Evolutionary conservation across 768 basidiomycete species (phyloP).

Genomic region (Megacollybia marginata): DNA sequence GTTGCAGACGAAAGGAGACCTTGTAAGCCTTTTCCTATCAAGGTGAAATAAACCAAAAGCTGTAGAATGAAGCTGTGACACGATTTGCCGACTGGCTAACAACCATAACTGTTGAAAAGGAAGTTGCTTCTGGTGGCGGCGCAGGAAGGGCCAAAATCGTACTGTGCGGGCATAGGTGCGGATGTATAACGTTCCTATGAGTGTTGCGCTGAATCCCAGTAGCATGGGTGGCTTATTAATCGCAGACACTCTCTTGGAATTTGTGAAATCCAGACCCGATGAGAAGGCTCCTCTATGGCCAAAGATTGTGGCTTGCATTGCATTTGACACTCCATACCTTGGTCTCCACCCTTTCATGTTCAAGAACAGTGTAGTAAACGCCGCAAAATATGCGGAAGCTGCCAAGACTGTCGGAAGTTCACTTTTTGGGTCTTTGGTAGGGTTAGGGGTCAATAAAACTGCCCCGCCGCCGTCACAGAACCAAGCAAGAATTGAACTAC

Average conservation of each 20-base stretch:
- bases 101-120: conserved; percentile 77
- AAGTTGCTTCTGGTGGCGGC: conserved; percentile 67
- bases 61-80: conserved; percentile 71
- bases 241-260: conserved; percentile 75
- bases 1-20: conserved; percentile 76
- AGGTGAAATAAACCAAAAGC: not conserved
- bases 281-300: conserved; percentile 75
- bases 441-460: conserved; percentile 38
- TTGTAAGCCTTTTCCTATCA: conserved; percentile 37
- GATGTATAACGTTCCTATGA: not conserved
- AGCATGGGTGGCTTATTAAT: conserved; percentile 93
- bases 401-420: conserved; percentile 61
- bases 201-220: conserved; percentile 1
- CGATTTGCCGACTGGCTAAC: conserved; percentile 92
- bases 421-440: conserved; percentile 49
- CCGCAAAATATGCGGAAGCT: conserved; percentile 57
- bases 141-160: conserved; percentile 79
- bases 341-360: conserved; percentile 83
- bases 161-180: conserved; percentile 83
- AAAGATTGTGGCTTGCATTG: conserved; percentile 72
- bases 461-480: conserved; percentile 17
- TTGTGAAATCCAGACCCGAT: conserved; percentile 61
- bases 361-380: conserved; percentile 76
- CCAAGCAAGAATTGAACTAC: conserved; percentile 1
- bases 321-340: conserved; percentile 90